Percentiles rank a stretch among this genome's conserved stretches.
Evolutionary conservation across 2,329 filamentous ascomycete genomes (phyloP).

Genomic region (Fusarium succisae): DNA sequence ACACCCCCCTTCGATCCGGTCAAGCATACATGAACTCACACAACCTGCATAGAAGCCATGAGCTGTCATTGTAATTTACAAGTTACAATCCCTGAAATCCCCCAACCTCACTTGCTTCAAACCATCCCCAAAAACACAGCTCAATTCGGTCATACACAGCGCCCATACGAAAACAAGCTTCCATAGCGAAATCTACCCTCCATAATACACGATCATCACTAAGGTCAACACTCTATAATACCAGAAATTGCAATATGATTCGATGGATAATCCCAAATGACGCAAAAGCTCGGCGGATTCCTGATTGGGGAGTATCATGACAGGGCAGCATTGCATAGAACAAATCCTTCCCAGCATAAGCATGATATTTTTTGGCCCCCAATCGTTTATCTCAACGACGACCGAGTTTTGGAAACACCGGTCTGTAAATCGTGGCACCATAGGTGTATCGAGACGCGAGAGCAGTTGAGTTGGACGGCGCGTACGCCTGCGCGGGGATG

Average conservation of each 20-base stretch:
- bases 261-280: neutral
- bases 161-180: neutral
- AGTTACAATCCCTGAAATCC: neutral
- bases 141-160: neutral
- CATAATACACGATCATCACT: neutral
- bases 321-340: conserved; percentile 65
- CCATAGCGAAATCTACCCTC: neutral
- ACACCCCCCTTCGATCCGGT: neutral
- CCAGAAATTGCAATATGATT: neutral
- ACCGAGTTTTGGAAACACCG: conserved; percentile 55
- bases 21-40: neutral
- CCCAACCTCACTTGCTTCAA: neutral
- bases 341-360: conserved; percentile 62
- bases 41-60: neutral
- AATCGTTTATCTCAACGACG: conserved; percentile 31
- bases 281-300: conserved; percentile 48
- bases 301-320: conserved; percentile 51
- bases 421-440: conserved; percentile 8
- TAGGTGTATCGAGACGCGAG: neutral
- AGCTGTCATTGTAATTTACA: neutral
- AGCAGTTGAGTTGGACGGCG: neutral
- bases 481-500: conserved; percentile 68
- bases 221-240: neutral
- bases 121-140: neutral
- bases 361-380: conserved; percentile 15